Base-by-base conservation (phyloP, 1,139 yeast species). In the Candida tetrigidarum region DNA sequence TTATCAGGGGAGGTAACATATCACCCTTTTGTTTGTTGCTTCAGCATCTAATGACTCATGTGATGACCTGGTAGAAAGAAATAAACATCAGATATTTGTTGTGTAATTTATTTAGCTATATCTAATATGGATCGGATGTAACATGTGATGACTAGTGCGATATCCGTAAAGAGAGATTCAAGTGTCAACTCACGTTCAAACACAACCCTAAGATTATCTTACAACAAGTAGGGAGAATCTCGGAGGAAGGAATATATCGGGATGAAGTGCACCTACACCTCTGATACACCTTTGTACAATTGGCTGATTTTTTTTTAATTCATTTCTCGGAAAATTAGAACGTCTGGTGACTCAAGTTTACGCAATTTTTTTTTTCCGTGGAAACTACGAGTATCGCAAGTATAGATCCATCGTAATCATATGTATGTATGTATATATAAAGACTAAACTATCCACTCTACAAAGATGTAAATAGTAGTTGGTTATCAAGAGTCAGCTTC, bases 281-380 rank as follows among this genome's bases (percentile, higher is more conserved):
- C 10, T n/a, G 4, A 5, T n/a, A 8, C 10, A 19, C n/a, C 10
- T 19, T 6, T 6, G 26, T 33, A n/a, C 19, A 8, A 33, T 33
- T 33, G 36, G 36, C 25, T 33, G n/a, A 33, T 33, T 20, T 11
- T 19, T 14, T 19, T 5, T 15, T 19, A 8, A 20, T 33, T 19
- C n/a, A n/a, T n/a, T n/a, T n/a, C n/a, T 33, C 36, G 36, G 36
- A 33, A 33, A 33, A 33, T 33, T 10, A 19, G 7, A n/a, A 20
- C 36, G n/a, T 33, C 36, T 33, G 36, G 36, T 33, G 36, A 33
- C 36, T 33, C 36, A 33, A 33, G 9, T 33, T 33, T 33, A 6
- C 5, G 3, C 11, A 16, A 9, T 30, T 30, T 34, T 34, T 34
- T 18, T 37, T 18, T n/a, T 37, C 34, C 40, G 39, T 34, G 37